These are phyloP conservation scores for Alternaria tenuissima DNA, from an alignment of 2,329 filamentous ascomycete species.

Conservation along the genomic window DNA sequence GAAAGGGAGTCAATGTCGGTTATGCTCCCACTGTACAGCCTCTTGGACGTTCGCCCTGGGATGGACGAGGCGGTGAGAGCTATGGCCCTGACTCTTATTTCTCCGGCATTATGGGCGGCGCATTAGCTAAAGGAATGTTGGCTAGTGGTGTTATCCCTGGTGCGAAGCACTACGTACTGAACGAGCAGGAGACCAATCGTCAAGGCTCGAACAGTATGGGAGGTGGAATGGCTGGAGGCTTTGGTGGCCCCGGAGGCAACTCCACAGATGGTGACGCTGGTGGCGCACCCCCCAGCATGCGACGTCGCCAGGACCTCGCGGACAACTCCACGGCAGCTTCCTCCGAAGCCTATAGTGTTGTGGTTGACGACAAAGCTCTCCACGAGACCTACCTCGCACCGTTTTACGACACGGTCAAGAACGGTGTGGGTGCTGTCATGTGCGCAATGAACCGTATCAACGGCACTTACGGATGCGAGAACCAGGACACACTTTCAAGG, in stretches of 20 bases:
- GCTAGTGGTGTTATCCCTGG: slow-evolving; percentile 55
- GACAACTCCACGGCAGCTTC: neutral
- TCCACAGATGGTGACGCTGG: neutral
- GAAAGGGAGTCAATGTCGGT: slow-evolving; percentile 34
- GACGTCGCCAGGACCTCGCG: neutral
- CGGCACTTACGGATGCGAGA: slow-evolving; percentile 32
- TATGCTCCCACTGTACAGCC: slow-evolving; percentile 35
- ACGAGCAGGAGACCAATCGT: slow-evolving; percentile 10
- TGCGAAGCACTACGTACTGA: slow-evolving; percentile 51
- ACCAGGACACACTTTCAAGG: slow-evolving; percentile 53
- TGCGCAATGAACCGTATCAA: slow-evolving; percentile 55
- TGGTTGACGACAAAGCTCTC: slow-evolving; percentile 69
- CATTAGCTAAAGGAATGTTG: slow-evolving; percentile 17
- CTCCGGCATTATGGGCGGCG: slow-evolving; percentile 17
- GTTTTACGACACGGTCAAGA: slow-evolving; percentile 66
- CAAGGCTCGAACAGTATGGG: neutral
- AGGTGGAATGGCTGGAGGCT: neutral
- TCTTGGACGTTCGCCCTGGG: slow-evolving; percentile 25
- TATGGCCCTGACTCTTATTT: slow-evolving; percentile 35
- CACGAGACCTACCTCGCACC: slow-evolving; percentile 72
- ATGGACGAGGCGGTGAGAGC: slow-evolving; percentile 25
- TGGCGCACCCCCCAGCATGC: neutral
- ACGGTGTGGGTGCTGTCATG: slow-evolving; percentile 67
- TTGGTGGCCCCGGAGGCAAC: neutral
- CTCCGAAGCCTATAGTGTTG: slow-evolving; percentile 35